phyloP scores from a whole-genome alignment of 768 basidiomycete species.

The Coprinellus micaceus region DNA sequence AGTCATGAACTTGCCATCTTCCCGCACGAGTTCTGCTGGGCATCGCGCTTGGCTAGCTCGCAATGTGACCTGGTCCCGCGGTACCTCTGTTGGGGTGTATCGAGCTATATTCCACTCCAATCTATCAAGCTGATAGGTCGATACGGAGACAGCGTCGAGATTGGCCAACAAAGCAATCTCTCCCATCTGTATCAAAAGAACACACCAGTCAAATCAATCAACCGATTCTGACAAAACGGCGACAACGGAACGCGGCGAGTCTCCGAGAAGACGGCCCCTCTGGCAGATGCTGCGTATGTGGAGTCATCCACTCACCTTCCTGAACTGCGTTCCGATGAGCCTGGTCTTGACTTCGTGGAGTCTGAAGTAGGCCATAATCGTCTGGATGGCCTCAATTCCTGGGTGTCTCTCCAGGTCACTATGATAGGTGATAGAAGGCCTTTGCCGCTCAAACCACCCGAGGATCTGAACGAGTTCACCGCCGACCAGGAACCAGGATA shows the following conservation, averaged over 20 bases:
- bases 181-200: slow-evolving; percentile 26
- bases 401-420: slow-evolving; percentile 31
- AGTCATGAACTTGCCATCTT: slow-evolving; percentile 29
- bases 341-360: slow-evolving; percentile 36
- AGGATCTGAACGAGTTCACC: slow-evolving; percentile 32
- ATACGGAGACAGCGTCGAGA: slow-evolving; percentile 41
- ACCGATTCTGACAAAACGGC: slow-evolving; percentile 9
- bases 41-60: slow-evolving; percentile 37
- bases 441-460: slow-evolving; percentile 37
- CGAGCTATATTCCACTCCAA: slow-evolving; percentile 29
- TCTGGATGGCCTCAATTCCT: slow-evolving; percentile 45
- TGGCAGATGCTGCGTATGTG: too few relatives aligned
- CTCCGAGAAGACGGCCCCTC: background rate
- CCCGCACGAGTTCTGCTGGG: slow-evolving; percentile 33
- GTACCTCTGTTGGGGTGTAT: slow-evolving; percentile 20
- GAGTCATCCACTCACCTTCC: slow-evolving; percentile 28
- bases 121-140: slow-evolving; percentile 36
- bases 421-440: slow-evolving; percentile 15
- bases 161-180: slow-evolving; percentile 40
- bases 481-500: background rate
- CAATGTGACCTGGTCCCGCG: slow-evolving; percentile 19
- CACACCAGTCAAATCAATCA: slow-evolving; percentile 3
- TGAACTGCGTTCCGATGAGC: slow-evolving; percentile 39
- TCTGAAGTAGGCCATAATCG: slow-evolving; percentile 42
- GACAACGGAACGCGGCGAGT: background rate